phyloP scores from a whole-genome alignment of 1,284 basidiomycete genomes.

The Sporisorium reilianum region DNA sequence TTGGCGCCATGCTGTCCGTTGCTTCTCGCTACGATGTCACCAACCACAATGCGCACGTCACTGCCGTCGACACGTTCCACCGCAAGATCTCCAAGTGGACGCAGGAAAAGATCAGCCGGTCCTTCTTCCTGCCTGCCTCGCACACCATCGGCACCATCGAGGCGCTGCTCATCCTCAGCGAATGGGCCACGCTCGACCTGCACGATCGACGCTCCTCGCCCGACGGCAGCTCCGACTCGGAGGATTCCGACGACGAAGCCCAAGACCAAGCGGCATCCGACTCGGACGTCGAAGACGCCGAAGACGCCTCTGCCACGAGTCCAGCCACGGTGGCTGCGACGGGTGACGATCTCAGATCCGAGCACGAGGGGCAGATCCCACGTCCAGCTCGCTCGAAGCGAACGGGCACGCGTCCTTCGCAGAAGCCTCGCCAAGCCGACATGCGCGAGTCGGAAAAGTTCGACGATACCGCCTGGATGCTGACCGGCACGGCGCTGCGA shows the following conservation, averaged over 20 bases:
- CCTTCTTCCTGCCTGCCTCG: conserved; percentile 48
- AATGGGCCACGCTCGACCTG: conserved; percentile 54
- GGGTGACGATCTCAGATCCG: conserved; percentile 30
- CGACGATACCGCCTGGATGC: conserved; percentile 56
- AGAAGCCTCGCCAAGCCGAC: conserved; percentile 33
- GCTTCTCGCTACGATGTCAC: conserved; percentile 53
- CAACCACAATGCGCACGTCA: conserved; percentile 48
- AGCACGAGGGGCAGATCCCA: conserved; percentile 40
- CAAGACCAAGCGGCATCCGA: conserved; percentile 14
- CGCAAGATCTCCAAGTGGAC: conserved; percentile 57
- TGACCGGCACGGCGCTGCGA: conserved; percentile 52
- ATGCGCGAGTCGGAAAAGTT: conserved; percentile 54
- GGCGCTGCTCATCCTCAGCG: conserved; percentile 54
- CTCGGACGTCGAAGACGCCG: conserved; percentile 23
- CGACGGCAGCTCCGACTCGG: conserved; percentile 43
- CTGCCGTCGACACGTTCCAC: conserved; percentile 47
- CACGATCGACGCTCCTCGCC: conserved; percentile 47
- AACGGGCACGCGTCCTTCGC: conserved; percentile 7
- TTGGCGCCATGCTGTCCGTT: conserved; percentile 56
- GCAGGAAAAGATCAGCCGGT: conserved; percentile 52
- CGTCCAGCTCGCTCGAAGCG: conserved; percentile 10
- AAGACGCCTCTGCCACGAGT: conserved; percentile 16
- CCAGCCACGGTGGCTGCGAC: conserved; percentile 24
- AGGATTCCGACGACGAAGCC: conserved; percentile 31
- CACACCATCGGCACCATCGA: conserved; percentile 57